These are phyloP conservation scores for Candida palmyrensis DNA, from an alignment of 805 yeast species.

Conservation along the genomic window DNA sequence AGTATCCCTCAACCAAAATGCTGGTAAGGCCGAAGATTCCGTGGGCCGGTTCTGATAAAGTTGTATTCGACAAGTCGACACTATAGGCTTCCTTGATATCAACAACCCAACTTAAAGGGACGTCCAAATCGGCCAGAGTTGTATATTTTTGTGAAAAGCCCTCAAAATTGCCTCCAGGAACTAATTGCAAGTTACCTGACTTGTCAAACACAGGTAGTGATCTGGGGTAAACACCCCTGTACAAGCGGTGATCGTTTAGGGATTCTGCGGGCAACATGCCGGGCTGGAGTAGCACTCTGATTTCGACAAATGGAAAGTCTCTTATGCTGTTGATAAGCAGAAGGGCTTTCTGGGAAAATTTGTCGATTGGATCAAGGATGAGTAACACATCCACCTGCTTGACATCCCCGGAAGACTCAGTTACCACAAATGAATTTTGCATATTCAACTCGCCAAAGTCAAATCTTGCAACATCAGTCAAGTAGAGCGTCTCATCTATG, in stretches of 20 bases:
- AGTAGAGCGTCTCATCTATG: conserved; percentile 34
- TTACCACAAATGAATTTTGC: conserved; percentile 21
- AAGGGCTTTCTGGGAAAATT: conserved; percentile 58
- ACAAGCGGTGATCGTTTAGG: conserved; percentile 54
- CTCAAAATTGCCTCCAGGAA: conserved; percentile 30
- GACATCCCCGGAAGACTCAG: conserved; percentile 9
- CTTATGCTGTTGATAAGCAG: conserved; percentile 39
- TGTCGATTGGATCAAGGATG: conserved; percentile 69
- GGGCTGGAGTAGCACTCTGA: conserved; percentile 59
- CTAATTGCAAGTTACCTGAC: conserved; percentile 15
- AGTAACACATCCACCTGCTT: conserved; percentile 49
- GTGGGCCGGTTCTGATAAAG: conserved; percentile 31
- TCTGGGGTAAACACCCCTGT: conserved; percentile 39
- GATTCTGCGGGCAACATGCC: conserved; percentile 30
- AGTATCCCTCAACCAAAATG: conserved; percentile 68
- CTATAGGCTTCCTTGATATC: conserved; percentile 40
- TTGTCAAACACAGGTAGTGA: conserved; percentile 25
- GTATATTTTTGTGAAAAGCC: conserved; percentile 48
- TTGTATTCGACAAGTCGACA: conserved; percentile 60
- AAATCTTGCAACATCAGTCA: conserved; percentile 41
- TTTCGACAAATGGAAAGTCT: conserved; percentile 44
- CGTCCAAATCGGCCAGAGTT: conserved; percentile 52
- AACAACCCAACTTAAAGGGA: conserved; percentile 66
- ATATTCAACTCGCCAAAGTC: conserved; percentile 34
- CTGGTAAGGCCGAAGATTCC: conserved; percentile 49